phyloP scores from a whole-genome alignment of 2,329 filamentous ascomycete species.

The Lachnellula hyalina region DNA sequence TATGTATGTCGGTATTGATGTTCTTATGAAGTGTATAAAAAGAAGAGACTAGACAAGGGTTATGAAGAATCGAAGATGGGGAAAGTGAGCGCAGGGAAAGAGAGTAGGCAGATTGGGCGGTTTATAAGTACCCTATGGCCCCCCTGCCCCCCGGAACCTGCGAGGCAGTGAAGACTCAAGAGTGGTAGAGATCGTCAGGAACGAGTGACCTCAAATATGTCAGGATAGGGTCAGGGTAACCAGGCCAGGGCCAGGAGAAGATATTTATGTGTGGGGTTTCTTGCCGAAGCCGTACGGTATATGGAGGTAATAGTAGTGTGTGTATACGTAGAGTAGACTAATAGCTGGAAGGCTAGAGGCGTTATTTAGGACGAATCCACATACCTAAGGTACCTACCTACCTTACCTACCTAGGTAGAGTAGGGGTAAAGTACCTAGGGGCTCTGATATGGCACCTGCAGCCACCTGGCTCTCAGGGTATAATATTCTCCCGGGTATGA shows the following conservation, averaged over 20 bases:
- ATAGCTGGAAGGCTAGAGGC: no score
- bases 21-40: conserved; percentile 1
- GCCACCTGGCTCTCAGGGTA: no score
- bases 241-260: not conserved
- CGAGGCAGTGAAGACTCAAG: conserved; percentile 1
- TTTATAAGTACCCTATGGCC: conserved; percentile 7
- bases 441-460: no score
- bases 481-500: no score
- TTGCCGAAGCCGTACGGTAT: not conserved
- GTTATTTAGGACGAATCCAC: no score
- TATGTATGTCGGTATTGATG: not conserved
- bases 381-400: no score
- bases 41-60: conserved; percentile 1
- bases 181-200: conserved; percentile 19
- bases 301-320: not conserved
- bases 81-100: not conserved
- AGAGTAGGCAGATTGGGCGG: not conserved
- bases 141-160: conserved; percentile 1
- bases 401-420: no score
- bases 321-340: not conserved
- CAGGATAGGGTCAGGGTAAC: not conserved
- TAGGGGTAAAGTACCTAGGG: no score
- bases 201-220: conserved; percentile 4
- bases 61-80: conserved; percentile 1
- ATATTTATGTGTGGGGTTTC: not conserved